Evolutionary conservation across 768 basidiomycete genomes (phyloP), one percentile per base, ranked within the genome.

Genomic region (Lactifluus echinatus): DNA sequence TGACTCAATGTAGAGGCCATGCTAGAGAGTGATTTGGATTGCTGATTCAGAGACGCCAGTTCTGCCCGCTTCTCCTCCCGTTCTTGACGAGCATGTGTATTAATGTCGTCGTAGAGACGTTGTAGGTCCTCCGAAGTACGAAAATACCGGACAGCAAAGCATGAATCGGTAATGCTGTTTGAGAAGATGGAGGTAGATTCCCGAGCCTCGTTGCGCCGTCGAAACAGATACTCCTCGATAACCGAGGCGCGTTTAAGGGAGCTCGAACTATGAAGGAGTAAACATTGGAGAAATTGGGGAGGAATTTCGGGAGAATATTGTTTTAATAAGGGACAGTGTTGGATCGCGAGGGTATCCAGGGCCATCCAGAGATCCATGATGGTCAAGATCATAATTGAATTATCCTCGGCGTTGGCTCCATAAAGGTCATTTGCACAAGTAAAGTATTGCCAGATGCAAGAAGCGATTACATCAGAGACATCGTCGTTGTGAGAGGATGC

Each of bases 261-360:
- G 6, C 4, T 7, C 2, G 64, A 51, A 54, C 67, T 67, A 21
- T 65, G 69, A 5, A 81, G 67, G 6, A 81, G 64, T 23, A 81
- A 70, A 0, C 70, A 57, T 24, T 77, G 68, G 15, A 79, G 62
- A 15, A 78, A 60, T 3, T 50, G 47, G 2, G 56, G 31, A 2
- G 75, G 70, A 1, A 81, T 63, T 57, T 76, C 77, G 0, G 79
- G 77, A 11, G 76, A 74, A 53, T 77, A 80, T 2, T 73, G 66
- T 0, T 40, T 42, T 7, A 81, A 65, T 6, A 79, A 66, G 2
- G 78, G 74, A 36, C 66, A 63, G 15, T 69, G 64, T 26, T 37
- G 37, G 19, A 73, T 63, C 1, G 66, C 70, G 17, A 75, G 39
- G 33, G 62, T 70, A 58, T 80, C 79, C 2, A 80, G 67, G 0